These are phyloP conservation scores for Protomyces pachydermus DNA, from an alignment of 1,139 yeast genomes.

Conservation along the genomic window DNA sequence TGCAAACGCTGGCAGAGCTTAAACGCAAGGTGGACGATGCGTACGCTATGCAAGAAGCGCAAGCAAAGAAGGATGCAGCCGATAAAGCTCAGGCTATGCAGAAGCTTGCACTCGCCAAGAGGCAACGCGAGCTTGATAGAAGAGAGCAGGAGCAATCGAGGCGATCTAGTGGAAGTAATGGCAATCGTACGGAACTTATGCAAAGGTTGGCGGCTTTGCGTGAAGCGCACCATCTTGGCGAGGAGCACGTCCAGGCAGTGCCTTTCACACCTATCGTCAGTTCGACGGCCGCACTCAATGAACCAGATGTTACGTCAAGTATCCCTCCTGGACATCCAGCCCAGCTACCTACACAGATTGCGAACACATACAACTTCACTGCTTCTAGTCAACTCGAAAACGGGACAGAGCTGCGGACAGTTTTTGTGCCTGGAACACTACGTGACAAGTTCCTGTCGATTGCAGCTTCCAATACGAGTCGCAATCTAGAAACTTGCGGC, in stretches of 20 bases:
- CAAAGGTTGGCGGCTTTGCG: background rate
- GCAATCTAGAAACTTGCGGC: constrained; percentile 59
- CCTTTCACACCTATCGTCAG: background rate
- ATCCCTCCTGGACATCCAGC: background rate
- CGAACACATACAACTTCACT: background rate
- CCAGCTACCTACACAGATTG: too few species aligned
- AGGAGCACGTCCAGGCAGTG: background rate
- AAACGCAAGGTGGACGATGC: constrained; percentile 1
- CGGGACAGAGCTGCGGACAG: constrained; percentile 50
- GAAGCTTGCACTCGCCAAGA: background rate
- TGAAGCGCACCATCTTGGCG: background rate
- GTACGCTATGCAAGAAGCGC: background rate
- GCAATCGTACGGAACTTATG: background rate
- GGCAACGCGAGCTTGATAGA: background rate
- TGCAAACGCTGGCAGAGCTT: constrained; percentile 1
- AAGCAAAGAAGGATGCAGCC: background rate
- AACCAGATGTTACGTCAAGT: background rate
- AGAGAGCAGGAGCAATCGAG: background rate
- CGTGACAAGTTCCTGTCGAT: constrained; percentile 44
- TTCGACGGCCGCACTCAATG: background rate
- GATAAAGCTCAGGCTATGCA: background rate
- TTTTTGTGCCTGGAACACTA: constrained; percentile 48
- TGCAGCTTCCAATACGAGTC: constrained; percentile 47
- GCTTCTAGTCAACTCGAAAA: constrained; percentile 44
- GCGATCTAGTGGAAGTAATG: background rate